Percentiles rank a stretch among this genome's conserved stretches.
phyloP scores from a whole-genome alignment of 441 rosid genomes.

The Rhodomyrtus psidioides region DNA sequence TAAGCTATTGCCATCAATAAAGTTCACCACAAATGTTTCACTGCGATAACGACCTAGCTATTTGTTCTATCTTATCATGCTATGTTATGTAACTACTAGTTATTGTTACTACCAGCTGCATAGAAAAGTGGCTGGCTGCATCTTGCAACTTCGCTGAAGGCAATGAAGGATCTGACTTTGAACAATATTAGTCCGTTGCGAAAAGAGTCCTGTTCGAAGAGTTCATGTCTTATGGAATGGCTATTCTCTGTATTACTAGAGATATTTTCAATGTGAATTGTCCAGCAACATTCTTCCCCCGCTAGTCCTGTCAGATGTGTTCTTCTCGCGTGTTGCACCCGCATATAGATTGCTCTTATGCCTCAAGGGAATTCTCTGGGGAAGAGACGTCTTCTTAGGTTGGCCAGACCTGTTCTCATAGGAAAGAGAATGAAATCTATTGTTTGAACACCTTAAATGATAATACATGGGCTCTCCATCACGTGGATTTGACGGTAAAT shows the following conservation, averaged over 20 bases:
- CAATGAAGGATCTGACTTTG: too few relatives aligned
- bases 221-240: not conserved
- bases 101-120: too few relatives aligned
- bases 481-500: not conserved
- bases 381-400: not conserved
- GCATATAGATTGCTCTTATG: too few relatives aligned
- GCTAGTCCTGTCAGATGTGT: not conserved
- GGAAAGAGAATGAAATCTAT: not conserved
- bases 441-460: not conserved
- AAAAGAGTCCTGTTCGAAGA: not conserved
- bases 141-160: too few relatives aligned
- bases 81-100: too few relatives aligned
- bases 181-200: not conserved
- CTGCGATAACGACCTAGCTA: too few relatives aligned
- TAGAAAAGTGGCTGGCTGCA: too few relatives aligned
- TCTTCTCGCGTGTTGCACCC: not conserved
- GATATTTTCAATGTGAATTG: not conserved
- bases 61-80: too few relatives aligned
- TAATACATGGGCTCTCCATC: not conserved
- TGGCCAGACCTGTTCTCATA: not conserved
- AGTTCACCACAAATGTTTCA: too few relatives aligned
- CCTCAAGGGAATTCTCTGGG: too few relatives aligned
- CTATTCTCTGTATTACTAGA: not conserved
- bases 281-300: not conserved
- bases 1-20: too few relatives aligned